A percentile compares a stretch with the other conserved stretches of the same genome.
Evolutionary conservation across 768 basidiomycete species (phyloP).

Genomic region (Psilocybe azurescens): DNA sequence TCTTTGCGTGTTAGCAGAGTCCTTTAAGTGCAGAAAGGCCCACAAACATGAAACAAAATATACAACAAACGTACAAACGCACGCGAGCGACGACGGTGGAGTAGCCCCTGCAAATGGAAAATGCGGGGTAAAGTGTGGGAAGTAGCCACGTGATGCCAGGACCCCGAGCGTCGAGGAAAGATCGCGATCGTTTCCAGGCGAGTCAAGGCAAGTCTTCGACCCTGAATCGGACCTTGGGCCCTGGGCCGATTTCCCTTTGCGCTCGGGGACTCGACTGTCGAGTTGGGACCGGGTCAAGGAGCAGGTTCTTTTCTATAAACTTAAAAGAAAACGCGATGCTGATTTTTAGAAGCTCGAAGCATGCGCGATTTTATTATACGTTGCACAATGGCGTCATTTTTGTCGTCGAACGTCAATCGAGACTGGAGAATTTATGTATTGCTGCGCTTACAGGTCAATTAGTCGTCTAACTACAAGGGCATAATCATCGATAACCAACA

Average conservation of each 20-base stretch:
- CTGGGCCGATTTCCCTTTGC: not conserved
- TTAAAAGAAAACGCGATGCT: too few relatives aligned
- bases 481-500: too few relatives aligned
- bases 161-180: slow-evolving; percentile 5
- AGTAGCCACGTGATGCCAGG: slow-evolving; percentile 16
- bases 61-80: not conserved
- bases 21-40: not conserved
- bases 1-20: not conserved
- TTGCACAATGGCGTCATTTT: too few relatives aligned
- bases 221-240: not conserved
- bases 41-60: not conserved
- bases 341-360: too few relatives aligned
- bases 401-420: too few relatives aligned
- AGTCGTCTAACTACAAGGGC: too few relatives aligned
- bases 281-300: not conserved
- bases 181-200: slow-evolving; percentile 20
- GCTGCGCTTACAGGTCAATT: too few relatives aligned
- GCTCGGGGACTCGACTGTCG: not conserved
- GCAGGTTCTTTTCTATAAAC: not conserved
- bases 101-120: not conserved
- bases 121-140: slow-evolving; percentile 25
- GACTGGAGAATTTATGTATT: too few relatives aligned
- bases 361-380: too few relatives aligned
- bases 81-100: slow-evolving; percentile 1
- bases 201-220: not conserved